Conservation (phyloP, 768 basidiomycete species). For the Cubamyces lactineus region DNA sequence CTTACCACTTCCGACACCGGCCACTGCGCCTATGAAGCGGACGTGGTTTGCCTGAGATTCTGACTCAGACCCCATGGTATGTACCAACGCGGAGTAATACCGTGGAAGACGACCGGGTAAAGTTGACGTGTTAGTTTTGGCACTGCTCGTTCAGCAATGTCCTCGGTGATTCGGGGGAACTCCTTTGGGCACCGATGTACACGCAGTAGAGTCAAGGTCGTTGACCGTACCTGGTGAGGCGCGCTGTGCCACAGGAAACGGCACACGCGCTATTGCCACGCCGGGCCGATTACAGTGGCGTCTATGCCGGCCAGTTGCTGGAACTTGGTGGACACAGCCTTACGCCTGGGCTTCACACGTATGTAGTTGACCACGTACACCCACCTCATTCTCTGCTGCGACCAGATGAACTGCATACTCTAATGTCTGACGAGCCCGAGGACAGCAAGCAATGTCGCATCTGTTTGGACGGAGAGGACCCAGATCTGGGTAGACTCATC, state of each 20-base stretch:
- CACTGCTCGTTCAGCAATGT: no score
- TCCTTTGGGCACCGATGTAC: no score
- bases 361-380: not conserved
- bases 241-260: no score
- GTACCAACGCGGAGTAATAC: not conserved
- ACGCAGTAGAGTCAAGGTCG: no score
- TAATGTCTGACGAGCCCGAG: constrained; percentile 15
- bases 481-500: constrained; percentile 72
- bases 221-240: no score
- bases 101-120: no score
- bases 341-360: not conserved
- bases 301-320: no score
- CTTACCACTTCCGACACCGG: constrained; percentile 66
- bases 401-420: not conserved
- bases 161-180: no score
- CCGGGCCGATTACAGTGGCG: no score
- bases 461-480: constrained; percentile 74
- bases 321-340: not conserved
- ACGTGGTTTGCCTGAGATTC: constrained; percentile 37
- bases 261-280: no score
- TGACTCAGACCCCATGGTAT: constrained; percentile 15
- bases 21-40: constrained; percentile 57
- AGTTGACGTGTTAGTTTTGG: no score
- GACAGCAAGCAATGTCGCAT: constrained; percentile 79
- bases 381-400: not conserved